Evolutionary conservation across 1,284 basidiomycete species (phyloP).

Genomic region (Naganishia cerealis): DNA sequence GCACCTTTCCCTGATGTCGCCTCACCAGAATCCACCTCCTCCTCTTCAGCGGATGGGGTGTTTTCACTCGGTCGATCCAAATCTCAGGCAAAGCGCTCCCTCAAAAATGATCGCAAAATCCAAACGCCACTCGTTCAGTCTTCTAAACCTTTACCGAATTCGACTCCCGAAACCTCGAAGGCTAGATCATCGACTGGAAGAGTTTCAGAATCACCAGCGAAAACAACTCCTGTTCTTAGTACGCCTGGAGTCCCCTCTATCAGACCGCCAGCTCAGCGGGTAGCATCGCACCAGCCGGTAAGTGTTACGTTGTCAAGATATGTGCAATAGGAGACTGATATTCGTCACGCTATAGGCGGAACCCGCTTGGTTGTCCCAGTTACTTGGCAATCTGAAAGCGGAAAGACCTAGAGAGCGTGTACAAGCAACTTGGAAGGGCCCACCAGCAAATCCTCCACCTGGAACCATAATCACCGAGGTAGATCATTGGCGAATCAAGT

Average conservation of each 20-base stretch:
- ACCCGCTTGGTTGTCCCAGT: constrained; percentile 70
- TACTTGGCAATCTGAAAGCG: constrained; percentile 66
- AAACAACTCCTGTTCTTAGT: constrained; percentile 4
- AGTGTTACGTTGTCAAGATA: background rate
- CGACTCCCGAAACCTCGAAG: constrained; percentile 6
- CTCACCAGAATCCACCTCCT: constrained; percentile 36
- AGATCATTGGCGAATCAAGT: constrained; percentile 87
- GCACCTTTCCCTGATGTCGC: constrained; percentile 39
- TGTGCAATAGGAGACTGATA: background rate
- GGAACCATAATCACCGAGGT: constrained; percentile 48
- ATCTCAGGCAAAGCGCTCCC: constrained; percentile 7
- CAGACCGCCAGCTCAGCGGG: constrained; percentile 9
- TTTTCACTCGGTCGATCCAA: constrained; percentile 12
- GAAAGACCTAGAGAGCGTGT: constrained; percentile 82
- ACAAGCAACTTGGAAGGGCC: constrained; percentile 64
- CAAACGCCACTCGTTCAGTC: constrained; percentile 23
- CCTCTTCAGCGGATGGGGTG: constrained; percentile 23
- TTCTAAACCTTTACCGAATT: constrained; percentile 10
- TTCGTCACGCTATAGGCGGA: constrained; percentile 48
- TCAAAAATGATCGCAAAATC: constrained; percentile 10
- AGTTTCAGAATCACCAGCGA: constrained; percentile 18
- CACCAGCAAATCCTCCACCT: constrained; percentile 55
- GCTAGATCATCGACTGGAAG: constrained; percentile 1
- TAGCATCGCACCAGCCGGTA: constrained; percentile 11
- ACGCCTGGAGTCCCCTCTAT: background rate